Base-by-base conservation (phyloP, 441 rosid genomes). In the Corymbia citriodora region DNA sequence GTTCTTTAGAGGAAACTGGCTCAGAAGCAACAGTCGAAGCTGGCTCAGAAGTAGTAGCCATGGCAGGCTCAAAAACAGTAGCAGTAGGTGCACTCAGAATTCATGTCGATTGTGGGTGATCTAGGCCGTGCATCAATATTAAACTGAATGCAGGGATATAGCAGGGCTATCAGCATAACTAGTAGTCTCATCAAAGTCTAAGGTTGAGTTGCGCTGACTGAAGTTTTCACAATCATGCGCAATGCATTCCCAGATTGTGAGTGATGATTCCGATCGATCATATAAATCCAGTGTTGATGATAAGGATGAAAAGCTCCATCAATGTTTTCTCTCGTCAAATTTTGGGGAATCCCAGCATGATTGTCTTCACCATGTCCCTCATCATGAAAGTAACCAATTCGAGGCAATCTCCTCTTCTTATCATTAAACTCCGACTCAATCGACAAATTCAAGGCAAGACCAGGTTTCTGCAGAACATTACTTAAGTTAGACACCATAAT, bases 61-160 rank as follows among this genome's bases (percentile, higher is more conserved):
- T 19, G 57, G 45, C 61, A 87, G 88, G 55, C 27, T 54, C 88
- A 9, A 23, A 53, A 87, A 57, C 59, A 52, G 59, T 23, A 9
- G 63, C 88, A 5, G 63, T 81, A 25, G 93, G n/a, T 93, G 18
- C 98, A 99, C 93, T 95, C 98, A 10, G 95, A 93, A 88, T 97
- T 97, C 99, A 98, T 97, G 93, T 96, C 99, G 65, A 97, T 95
- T 83, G 94, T 92, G 49, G 96, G 95, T 11, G 97, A 93, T 89
- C 93, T 95, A 1, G 96, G 94, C 87, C 89, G 90, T 33, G 89
- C 87, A 45, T 95, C 98, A 3, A 93, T 81, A 89, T 92, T 93
- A 29, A 95, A 92, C 82, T 94, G 97, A 52, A 93, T 83, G 89
- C 94, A 92, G 55, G 55, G 98, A 94, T 92, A 93, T 90, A 82